Conservation (phyloP, 1,284 basidiomycete genomes). For the Pisolithus thermaeus region DNA sequence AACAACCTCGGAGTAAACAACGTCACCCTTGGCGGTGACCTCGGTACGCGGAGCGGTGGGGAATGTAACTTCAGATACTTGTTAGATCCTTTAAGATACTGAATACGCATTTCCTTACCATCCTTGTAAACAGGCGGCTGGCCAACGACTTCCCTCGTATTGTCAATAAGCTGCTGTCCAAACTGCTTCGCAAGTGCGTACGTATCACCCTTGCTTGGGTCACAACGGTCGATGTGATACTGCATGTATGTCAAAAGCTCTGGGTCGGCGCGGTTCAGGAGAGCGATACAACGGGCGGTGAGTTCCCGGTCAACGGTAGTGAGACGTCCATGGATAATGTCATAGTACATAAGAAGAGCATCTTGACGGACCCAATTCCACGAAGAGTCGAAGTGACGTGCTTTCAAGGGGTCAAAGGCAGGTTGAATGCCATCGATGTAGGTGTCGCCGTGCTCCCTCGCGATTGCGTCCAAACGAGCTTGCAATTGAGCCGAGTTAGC, state of each 20-base stretch:
- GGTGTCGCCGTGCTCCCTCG: conserved; percentile 84
- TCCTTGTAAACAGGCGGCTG: conserved; percentile 89
- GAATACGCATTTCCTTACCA: conserved; percentile 46
- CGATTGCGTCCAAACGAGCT: conserved; percentile 82
- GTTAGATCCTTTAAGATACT: not conserved
- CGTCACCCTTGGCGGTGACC: conserved; percentile 89
- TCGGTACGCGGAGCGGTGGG: conserved; percentile 96
- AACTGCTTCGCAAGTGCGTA: conserved; percentile 96
- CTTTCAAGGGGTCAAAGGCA: conserved; percentile 90
- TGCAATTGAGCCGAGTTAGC: conserved; percentile 69
- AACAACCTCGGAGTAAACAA: conserved; percentile 91
- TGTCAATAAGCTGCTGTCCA: conserved; percentile 93
- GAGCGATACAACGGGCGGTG: conserved; percentile 94
- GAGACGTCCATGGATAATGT: conserved; percentile 92
- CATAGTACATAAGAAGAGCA: conserved; percentile 93
- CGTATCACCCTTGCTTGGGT: conserved; percentile 81
- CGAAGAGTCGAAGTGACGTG: conserved; percentile 94
- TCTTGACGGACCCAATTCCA: conserved; percentile 99
- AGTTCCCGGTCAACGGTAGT: conserved; percentile 92
- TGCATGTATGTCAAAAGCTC: conserved; percentile 92
- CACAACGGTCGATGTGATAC: conserved; percentile 84
- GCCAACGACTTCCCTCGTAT: conserved; percentile 82
- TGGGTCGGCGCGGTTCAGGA: conserved; percentile 96
- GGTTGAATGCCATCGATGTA: conserved; percentile 96
- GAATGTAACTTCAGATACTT: conserved; percentile 71